These are phyloP conservation scores for Pythium rhizo-oryzae DNA, from an alignment of 352 stramenopile genomes.

Conservation along the genomic window DNA sequence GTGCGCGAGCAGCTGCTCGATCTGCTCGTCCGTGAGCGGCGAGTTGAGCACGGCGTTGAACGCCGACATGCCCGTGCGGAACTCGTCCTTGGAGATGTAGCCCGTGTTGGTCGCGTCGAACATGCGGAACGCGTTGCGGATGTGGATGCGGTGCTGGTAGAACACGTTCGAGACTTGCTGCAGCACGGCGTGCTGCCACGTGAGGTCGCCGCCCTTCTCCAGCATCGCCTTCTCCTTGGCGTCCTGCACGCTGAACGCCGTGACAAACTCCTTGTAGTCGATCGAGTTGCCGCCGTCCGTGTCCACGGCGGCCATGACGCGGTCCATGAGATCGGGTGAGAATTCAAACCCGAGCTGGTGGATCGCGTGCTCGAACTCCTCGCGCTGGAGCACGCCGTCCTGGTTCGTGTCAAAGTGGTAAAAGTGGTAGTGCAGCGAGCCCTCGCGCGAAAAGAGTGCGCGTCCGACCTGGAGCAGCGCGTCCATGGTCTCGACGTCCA, in stretches of 20 bases:
- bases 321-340: conserved; percentile 50
- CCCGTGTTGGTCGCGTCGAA: conserved; percentile 90
- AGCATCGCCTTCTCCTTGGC: conserved; percentile 60
- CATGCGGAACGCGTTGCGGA: conserved; percentile 91
- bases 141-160: conserved; percentile 94
- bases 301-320: conserved; percentile 88
- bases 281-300: conserved; percentile 88
- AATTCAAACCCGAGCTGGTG: conserved; percentile 71
- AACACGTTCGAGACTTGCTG: conserved; percentile 95
- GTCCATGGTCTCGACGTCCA: conserved; percentile 85
- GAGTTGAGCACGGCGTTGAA: conserved; percentile 92
- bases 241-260: conserved; percentile 89
- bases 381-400: conserved; percentile 77
- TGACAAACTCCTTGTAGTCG: conserved; percentile 93
- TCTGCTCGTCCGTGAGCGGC: conserved; percentile 91
- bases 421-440: conserved; percentile 84
- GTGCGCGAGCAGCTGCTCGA: conserved; percentile 86
- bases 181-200: conserved; percentile 92
- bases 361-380: conserved; percentile 79
- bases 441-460: conserved; percentile 69
- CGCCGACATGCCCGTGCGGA: conserved; percentile 80
- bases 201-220: conserved; percentile 60
- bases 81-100: conserved; percentile 83
- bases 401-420: conserved; percentile 84
- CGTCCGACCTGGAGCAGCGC: conserved; percentile 79